Conservation (phyloP, 495 filamentous ascomycete species). For the Cladorrhinum samala region DNA sequence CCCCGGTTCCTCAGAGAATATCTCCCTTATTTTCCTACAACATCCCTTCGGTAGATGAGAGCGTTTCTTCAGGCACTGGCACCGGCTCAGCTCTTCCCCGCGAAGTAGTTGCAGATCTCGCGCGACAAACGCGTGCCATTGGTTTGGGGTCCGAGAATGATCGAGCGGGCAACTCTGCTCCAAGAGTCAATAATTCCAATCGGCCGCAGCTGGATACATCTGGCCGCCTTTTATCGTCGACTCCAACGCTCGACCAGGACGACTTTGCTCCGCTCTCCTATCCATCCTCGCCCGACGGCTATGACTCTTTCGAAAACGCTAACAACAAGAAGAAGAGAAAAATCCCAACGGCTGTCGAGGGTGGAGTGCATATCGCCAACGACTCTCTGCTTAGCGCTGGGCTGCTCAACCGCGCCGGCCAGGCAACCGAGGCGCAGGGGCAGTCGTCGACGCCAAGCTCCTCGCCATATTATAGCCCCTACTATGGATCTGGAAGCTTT, state of each 20-base stretch:
- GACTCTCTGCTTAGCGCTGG: conserved; percentile 33
- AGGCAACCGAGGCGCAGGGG: conserved; percentile 25
- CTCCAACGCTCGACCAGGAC: conserved; percentile 23
- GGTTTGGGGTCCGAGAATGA: conserved; percentile 30
- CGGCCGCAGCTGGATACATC: conserved; percentile 21
- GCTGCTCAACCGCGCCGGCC: conserved; percentile 18
- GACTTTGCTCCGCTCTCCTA: conserved; percentile 43
- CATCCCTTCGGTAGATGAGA: conserved; percentile 44
- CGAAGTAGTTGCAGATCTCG: conserved; percentile 18
- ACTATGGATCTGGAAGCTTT: conserved; percentile 24
- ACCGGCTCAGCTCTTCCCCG: conserved; percentile 12
- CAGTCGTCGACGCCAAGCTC: conserved; percentile 33
- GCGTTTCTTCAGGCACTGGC: conserved; percentile 10
- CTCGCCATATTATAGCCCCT: conserved; percentile 22
- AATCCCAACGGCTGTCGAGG: conserved; percentile 78
- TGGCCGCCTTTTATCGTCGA: conserved; percentile 21
- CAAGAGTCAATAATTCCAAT: conserved; percentile 14
- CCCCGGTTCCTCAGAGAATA: conserved; percentile 59
- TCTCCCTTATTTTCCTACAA: conserved; percentile 73
- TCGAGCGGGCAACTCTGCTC: conserved; percentile 25
- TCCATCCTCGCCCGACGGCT: conserved; percentile 68
- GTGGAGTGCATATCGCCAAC: conserved; percentile 47
- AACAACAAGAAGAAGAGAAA: conserved; percentile 99
- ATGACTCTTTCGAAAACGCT: conserved; percentile 96
- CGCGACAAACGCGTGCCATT: conserved; percentile 24